Base-by-base conservation (phyloP, 768 basidiomycete species). In the Mrakia hoshinonis region DNA sequence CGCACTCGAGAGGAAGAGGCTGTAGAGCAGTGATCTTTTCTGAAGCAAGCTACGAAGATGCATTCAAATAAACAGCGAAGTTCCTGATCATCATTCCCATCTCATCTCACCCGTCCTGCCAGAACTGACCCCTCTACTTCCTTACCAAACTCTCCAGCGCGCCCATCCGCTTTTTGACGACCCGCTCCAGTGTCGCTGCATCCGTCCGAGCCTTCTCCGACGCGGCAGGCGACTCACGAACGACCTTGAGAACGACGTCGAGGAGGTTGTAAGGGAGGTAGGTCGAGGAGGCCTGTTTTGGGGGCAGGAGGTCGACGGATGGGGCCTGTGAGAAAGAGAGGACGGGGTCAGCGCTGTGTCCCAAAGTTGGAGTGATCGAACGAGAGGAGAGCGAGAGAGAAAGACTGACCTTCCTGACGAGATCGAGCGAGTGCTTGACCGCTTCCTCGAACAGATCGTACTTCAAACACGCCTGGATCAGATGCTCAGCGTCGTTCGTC, bases 371-470 rank as follows among this genome's bases (percentile, higher is more conserved):
- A 7, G 24, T 31, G 36, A 36, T 3, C 9, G 4, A 24, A 52
- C 29, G 9, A 1, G 36, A 24, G 15, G 11, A 11, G 5, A 10
- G 22, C 12, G 52, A 55, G 39, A 46, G n/a, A 43, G 31, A n/a
- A 29, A 24, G 1, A 77, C 85, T 71, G 72, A 91, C 93, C 82
- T 87, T 87, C 74, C 84, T 85, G 67, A 95, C 82, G 73, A 94
- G 79, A 39, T 86, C 83, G 63, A 89, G 80, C 26, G 87, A 85
- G 77, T 90, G 84, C 73, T 88, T 85, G 49, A 94, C 81, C 12
- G 92, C 92, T 70, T 87, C 85, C 70, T 87, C 86, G 31, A 94
- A 81, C 74, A 88, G 83, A 72, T 92, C 94, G 77, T 87, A 92
- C 74, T 87, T 85, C 75, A 97, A 80, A 76, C 85, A 87, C 58